Evolutionary conservation across 169 alveolate genomes (phyloP), one percentile per base, ranked within the genome.

Genomic region (Plasmodium chabaudi): DNA sequence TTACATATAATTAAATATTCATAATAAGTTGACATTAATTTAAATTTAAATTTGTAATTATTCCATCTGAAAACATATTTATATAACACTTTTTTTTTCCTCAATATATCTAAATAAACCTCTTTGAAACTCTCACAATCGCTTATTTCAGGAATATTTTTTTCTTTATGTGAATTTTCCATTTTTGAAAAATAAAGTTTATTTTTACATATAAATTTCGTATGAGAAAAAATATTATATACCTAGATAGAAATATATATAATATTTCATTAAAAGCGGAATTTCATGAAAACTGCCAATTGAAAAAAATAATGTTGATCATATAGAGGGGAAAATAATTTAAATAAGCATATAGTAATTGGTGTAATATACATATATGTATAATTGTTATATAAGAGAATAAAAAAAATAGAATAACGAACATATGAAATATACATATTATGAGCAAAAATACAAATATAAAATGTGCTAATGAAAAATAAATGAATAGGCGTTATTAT

Each of bases 1-100:
- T 77, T 77, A 46, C 88, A 77, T 47, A 77, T 39, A 42, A 69
- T 77, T 77, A 77, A 69, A 57, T 77, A 77, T 77, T 77, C 88
- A 77, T 77, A 77, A 59, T 77, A 77, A 10, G 88, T 77, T 4
- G 88, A 77, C n/a, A 77, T 13, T 15, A 77, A 56, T 68, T 77
- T 77, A 77, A 77, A 77, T 64, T 77, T 77, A 64, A 77, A 77
- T 23, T 64, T 77, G 55, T 77, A 77, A 64, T 77, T 77, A 59
- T 77, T 77, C 49, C 63, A 64, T 63, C 23, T 74, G 46, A 77
- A 77, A 57, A 77, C 69, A 56, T 77, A 77, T 56, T 77, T 77
- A 55, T 77, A 77, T 68, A 77, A 68, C 7, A 77, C 88, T 27
- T 44, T 77, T 25, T 64, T 61, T 57, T 77, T 77, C 46, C 47